Percentiles rank a stretch among this genome's conserved stretches.
Conservation (phyloP, 371 early-diverging fungal species). For the Mortierella sp. region DNA sequence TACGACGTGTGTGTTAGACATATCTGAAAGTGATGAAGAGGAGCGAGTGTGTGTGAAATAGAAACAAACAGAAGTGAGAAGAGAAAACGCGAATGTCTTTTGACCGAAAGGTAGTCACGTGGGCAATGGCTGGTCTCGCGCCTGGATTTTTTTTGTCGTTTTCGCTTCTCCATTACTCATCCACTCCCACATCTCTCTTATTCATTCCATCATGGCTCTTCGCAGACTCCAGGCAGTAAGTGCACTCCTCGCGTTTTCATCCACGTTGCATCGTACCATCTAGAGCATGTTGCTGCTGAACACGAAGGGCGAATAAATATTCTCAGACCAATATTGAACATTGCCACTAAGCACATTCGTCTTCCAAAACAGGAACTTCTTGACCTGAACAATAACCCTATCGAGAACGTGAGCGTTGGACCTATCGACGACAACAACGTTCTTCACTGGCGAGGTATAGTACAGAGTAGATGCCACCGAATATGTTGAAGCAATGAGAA, state of each 20-base stretch:
- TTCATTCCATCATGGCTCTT: conserved; percentile 30
- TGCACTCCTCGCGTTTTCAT: not conserved
- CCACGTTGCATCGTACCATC: too few relatives aligned
- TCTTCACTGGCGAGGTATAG: conserved; percentile 82
- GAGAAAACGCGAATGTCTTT: not conserved
- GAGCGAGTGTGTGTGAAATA: not conserved
- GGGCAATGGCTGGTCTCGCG: too few relatives aligned
- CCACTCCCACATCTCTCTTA: not conserved
- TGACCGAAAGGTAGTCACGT: too few relatives aligned
- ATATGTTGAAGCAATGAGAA: not conserved
- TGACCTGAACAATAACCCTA: conserved; percentile 77
- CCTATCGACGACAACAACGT: conserved; percentile 77
- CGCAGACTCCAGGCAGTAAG: conserved; percentile 53
- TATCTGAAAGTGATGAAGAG: not conserved
- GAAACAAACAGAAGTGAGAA: not conserved
- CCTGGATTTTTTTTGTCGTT: not conserved
- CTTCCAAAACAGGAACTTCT: conserved; percentile 68
- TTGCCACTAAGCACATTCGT: not conserved
- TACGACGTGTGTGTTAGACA: not conserved
- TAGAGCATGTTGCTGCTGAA: too few relatives aligned
- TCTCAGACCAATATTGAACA: not conserved
- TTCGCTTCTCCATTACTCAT: not conserved
- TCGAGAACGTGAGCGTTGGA: conserved; percentile 71
- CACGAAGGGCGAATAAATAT: not conserved
- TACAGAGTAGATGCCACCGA: not conserved